Evolutionary conservation across 1,284 basidiomycete species (phyloP), one percentile per base, ranked within the genome.

Genomic region (Melampsora americana): DNA sequence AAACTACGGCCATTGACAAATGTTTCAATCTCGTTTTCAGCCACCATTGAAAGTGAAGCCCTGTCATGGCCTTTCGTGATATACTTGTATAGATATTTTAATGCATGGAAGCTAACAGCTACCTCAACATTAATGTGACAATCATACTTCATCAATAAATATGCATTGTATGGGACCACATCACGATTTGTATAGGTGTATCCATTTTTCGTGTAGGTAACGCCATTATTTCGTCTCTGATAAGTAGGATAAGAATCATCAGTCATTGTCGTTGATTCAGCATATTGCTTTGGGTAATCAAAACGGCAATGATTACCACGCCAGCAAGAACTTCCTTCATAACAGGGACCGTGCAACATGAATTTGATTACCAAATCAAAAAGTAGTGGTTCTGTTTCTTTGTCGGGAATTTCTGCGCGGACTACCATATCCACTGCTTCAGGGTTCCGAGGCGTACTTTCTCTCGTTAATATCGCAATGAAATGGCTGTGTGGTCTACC

Each of bases 91-190:
- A 83, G 76, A 77, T 87, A 87, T 78, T 86, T 86, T 77, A 85
- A 68, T 0, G 83, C 80, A 0, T 72, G 72, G 28, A 86, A 74
- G 0, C 80, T 81, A 6, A 80, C 77, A 2, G 80, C 81, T 69
- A 83, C 82, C 71, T 86, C 84, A 0, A 86, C 79, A 78, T 88
- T 87, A 77, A 87, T 85, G 77, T 88, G 86, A 74, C 86, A 86
- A 26, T 84, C 56, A 61, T 82, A 85, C 18, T 80, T 77, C 2
- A 79, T 76, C 2, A 77, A 78, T 0, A 85, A 79, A 61, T 79
- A 83, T 1, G 83, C 83, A 67, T 75, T 80, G 75, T 85, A 84
- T 0, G 85, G 84, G 5, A 86, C 84, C 50, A 86, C 82, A 80
- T 80, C 0, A 80, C 62, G 69, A 85, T 86, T 60, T 83, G 80